These are phyloP conservation scores for Aspergillus texensis DNA, from an alignment of 2,329 filamentous ascomycete genomes.

Conservation along the genomic window DNA sequence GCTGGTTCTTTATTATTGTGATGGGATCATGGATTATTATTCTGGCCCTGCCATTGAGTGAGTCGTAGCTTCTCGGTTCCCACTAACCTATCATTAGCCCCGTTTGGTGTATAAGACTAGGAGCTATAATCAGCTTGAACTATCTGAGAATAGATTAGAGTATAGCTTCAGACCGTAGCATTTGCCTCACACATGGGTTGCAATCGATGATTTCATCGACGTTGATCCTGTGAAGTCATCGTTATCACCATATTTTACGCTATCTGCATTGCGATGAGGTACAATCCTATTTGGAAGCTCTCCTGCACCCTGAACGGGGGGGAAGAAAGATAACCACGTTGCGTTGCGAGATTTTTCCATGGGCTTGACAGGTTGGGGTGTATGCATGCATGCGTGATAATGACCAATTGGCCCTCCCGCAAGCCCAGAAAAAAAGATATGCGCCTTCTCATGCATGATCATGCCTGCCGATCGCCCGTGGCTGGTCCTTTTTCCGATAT, in stretches of 20 bases:
- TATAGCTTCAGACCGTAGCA: not conserved
- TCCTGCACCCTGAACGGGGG: not conserved
- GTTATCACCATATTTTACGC: not conserved
- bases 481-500: not conserved
- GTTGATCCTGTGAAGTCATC: constrained; percentile 4
- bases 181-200: not conserved
- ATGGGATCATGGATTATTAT: constrained; percentile 6
- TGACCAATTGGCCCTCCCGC: not conserved
- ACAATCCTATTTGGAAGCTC: too few relatives aligned
- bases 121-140: constrained; percentile 3
- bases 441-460: not conserved
- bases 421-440: not conserved
- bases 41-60: not conserved
- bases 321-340: not conserved
- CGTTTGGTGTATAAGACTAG: constrained; percentile 3
- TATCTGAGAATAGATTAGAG: constrained; percentile 1
- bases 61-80: not conserved
- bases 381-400: constrained; percentile 16
- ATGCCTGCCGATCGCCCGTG: constrained; percentile 2
- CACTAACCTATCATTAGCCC: not conserved
- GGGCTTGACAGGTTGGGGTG: constrained; percentile 13
- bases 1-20: constrained; percentile 4
- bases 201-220: constrained; percentile 3
- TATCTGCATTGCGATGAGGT: too few relatives aligned
- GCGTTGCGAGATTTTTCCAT: constrained; percentile 16